These are phyloP conservation scores for Paramyrothecium roridum DNA, from an alignment of 2,329 filamentous ascomycete genomes.

Conservation along the genomic window DNA sequence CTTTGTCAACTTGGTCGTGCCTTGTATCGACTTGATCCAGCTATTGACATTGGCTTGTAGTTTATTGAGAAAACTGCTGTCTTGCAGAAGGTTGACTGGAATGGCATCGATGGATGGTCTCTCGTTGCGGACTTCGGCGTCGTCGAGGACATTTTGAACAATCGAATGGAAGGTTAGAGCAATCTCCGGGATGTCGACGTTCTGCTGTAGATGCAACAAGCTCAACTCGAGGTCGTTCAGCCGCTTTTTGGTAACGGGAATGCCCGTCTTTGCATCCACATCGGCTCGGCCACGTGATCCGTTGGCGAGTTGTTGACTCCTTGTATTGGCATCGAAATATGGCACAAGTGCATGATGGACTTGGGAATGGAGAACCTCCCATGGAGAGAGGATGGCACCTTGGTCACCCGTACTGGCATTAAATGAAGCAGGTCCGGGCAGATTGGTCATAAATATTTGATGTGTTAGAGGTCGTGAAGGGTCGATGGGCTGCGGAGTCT, in stretches of 20 bases:
- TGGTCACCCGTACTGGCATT: slow-evolving; percentile 66
- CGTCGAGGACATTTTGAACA: slow-evolving; percentile 80
- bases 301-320: slow-evolving; percentile 66
- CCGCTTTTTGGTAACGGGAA: slow-evolving; percentile 96
- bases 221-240: slow-evolving; percentile 92
- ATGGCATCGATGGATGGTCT: slow-evolving; percentile 79
- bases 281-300: slow-evolving; percentile 73
- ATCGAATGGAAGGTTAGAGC: slow-evolving; percentile 84
- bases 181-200: slow-evolving; percentile 94
- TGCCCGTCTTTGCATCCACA: slow-evolving; percentile 87
- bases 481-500: slow-evolving; percentile 85
- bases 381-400: slow-evolving; percentile 73
- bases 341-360: slow-evolving; percentile 89
- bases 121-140: slow-evolving; percentile 63
- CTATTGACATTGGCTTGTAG: slow-evolving; percentile 91
- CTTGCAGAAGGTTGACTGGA: slow-evolving; percentile 70
- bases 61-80: slow-evolving; percentile 90
- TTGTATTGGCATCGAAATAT: slow-evolving; percentile 96
- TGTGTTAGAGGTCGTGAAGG: slow-evolving; percentile 75
- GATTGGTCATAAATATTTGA: slow-evolving; percentile 89
- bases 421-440: slow-evolving; percentile 76
- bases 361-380: slow-evolving; percentile 87
- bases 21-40: slow-evolving; percentile 98
- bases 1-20: slow-evolving; percentile 89
- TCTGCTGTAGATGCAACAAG: slow-evolving; percentile 89